A percentile compares a stretch with the other conserved stretches of the same genome.
phyloP scores from a whole-genome alignment of 2,329 filamentous ascomycete genomes.

The Monilinia aucupariae region DNA sequence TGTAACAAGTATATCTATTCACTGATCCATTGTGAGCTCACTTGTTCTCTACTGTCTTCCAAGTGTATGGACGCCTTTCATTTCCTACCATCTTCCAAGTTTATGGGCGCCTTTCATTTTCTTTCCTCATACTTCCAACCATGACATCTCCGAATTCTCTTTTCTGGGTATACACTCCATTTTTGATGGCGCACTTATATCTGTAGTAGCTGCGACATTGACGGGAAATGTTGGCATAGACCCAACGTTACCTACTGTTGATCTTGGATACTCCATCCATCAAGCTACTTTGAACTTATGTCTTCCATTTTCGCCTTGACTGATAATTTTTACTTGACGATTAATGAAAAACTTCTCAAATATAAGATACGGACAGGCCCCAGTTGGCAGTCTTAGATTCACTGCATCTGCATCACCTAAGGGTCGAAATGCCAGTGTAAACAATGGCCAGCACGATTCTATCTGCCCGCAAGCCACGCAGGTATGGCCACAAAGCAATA shows the following conservation, averaged over 20 bases:
- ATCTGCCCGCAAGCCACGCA: constrained; percentile 22
- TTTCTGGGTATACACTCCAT: neutral
- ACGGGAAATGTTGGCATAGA: no score
- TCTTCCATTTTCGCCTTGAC: neutral
- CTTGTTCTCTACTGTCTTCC: neutral
- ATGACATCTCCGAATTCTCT: neutral
- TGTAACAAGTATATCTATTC: neutral
- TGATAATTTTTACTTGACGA: no score
- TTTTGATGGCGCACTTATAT: neutral
- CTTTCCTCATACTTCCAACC: neutral
- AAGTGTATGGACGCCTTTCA: neutral
- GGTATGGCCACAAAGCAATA: neutral
- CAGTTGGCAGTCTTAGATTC: constrained; percentile 41
- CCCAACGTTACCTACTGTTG: constrained; percentile 25
- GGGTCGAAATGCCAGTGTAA: constrained; percentile 29
- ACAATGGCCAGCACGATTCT: constrained; percentile 22
- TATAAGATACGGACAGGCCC: constrained; percentile 41
- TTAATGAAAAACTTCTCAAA: constrained; percentile 36
- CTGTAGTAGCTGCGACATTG: neutral
- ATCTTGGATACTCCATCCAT: constrained; percentile 32
- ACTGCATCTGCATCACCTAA: constrained; percentile 36
- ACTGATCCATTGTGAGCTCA: neutral
- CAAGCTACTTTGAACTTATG: constrained; percentile 30
- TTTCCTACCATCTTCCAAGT: neutral
- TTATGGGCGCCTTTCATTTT: neutral